Base-by-base conservation (phyloP, 441 rosid genomes). In the Adansonia madagascariensis region DNA sequence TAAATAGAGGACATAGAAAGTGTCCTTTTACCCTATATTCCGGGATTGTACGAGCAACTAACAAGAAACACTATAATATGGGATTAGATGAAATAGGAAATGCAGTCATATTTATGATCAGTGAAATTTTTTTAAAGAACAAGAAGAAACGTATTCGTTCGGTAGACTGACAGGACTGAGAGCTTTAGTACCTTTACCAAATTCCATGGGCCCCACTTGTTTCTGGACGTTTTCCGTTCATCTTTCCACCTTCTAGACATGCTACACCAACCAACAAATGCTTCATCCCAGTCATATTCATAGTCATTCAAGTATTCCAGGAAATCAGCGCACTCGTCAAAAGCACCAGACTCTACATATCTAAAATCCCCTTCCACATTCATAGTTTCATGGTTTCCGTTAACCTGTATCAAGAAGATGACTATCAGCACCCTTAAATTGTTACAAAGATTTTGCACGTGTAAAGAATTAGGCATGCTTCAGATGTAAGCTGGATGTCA, bases 311-410 rank as follows among this genome's bases (percentile, higher is more conserved):
- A 84, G 88, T 88, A 86, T 46, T 91, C 90, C 67, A 93, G 86
- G 82, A 93, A 95, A 78, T 87, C 88, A 53, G 80, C 61, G 65
- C 95, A 92, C 82, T 95, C 99, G 81, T 92, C 91, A 84, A 88
- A 95, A 60, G 85, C 98, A 22, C 91, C 89, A 0, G 91, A 74
- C 49, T 91, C 98, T 52, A 89, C 98, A 70, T 89, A 95, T 86
- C 98, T 87, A 84, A 84, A 95, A 80, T 93, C 98, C 50, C 95
- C 97, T 87, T 92, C 99, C 74, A 95, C 91, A 78, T 90, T 95
- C 92, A 93, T 92, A 5, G 94, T 95, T 88, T 93, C 98, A 39
- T 95, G 98, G 79, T 95, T 95, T 80, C 99, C 99, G 77, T 92
- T 91, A 57, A 95, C 87, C 97, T 91, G 64, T 14, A 75, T 50